A percentile compares a stretch with the other conserved stretches of the same genome.
Evolutionary conservation across 1,284 basidiomycete genomes (phyloP).

Genomic region (Erythrobasidium hasegawianum): DNA sequence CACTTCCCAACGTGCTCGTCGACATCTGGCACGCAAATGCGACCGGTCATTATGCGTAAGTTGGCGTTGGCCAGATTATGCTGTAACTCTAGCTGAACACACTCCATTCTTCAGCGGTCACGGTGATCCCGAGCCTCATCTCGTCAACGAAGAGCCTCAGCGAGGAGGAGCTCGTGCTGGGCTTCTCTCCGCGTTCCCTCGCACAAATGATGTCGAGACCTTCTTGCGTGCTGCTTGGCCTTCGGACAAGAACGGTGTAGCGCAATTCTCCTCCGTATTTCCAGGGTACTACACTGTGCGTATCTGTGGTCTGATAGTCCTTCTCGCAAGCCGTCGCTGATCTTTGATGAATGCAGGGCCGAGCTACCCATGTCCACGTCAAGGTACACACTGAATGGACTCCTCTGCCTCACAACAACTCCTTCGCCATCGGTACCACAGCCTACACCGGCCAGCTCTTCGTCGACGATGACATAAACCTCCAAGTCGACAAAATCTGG

Average conservation of each 20-base stretch:
- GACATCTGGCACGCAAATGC: slow-evolving; percentile 64
- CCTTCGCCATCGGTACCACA: slow-evolving; percentile 46
- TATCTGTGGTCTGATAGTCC: too few relatives aligned
- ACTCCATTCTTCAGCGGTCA: slow-evolving; percentile 49
- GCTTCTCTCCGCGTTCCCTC: slow-evolving; percentile 50
- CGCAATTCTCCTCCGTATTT: slow-evolving; percentile 65
- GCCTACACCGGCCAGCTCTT: slow-evolving; percentile 54
- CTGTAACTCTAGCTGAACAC: too few relatives aligned
- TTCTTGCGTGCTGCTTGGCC: slow-evolving; percentile 66
- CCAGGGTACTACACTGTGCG: slow-evolving; percentile 56
- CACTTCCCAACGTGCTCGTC: slow-evolving; percentile 64
- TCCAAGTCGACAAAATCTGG: slow-evolving; percentile 48
- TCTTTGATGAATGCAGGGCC: too few relatives aligned
- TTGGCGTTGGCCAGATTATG: background rate
- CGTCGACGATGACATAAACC: slow-evolving; percentile 52
- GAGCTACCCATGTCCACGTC: slow-evolving; percentile 50
- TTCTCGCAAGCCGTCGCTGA: too few relatives aligned
- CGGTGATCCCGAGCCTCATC: slow-evolving; percentile 49
- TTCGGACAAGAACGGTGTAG: slow-evolving; percentile 64
- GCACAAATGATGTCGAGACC: slow-evolving; percentile 51
- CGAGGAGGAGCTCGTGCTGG: slow-evolving; percentile 48
- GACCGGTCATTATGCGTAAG: slow-evolving; percentile 51
- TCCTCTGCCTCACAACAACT: slow-evolving; percentile 49
- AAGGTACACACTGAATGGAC: slow-evolving; percentile 51
- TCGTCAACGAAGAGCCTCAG: slow-evolving; percentile 49